Evolutionary conservation across 2,329 filamentous ascomycete species (phyloP).

Genomic region (Berkeleyomyces rouxiae): DNA sequence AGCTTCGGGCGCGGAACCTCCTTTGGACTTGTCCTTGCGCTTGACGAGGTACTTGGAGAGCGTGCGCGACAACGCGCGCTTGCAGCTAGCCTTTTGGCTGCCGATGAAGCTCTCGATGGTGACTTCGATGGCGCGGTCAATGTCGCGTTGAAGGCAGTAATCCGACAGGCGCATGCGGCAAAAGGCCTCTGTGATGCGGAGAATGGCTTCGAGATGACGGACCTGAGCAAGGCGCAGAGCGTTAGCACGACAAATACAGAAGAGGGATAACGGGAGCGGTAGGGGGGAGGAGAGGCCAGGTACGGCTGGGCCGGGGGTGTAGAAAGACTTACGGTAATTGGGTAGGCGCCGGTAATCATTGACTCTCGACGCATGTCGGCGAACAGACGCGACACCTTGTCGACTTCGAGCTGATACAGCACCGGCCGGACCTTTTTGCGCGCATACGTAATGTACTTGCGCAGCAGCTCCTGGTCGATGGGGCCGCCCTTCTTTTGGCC

Average conservation of each 20-base stretch:
- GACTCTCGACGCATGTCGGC: slow-evolving; percentile 92
- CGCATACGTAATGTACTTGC: slow-evolving; percentile 95
- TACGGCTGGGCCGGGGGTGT: background rate
- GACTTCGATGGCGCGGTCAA: slow-evolving; percentile 92
- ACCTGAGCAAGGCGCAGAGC: slow-evolving; percentile 38
- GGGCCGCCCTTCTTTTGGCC: slow-evolving; percentile 38
- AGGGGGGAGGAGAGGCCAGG: slow-evolving; percentile 12
- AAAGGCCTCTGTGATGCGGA: slow-evolving; percentile 86
- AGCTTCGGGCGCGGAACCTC: slow-evolving; percentile 2
- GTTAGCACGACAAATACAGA: background rate
- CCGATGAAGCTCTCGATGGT: slow-evolving; percentile 93
- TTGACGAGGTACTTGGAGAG: slow-evolving; percentile 81
- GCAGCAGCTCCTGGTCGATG: slow-evolving; percentile 75
- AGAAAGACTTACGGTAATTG: slow-evolving; percentile 65
- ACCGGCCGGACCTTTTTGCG: slow-evolving; percentile 79
- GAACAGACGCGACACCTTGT: slow-evolving; percentile 87
- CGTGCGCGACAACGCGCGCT: slow-evolving; percentile 82
- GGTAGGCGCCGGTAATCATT: slow-evolving; percentile 85
- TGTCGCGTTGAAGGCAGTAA: slow-evolving; percentile 77
- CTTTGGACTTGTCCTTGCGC: slow-evolving; percentile 23
- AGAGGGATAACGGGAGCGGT: slow-evolving; percentile 11
- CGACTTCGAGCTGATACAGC: slow-evolving; percentile 92
- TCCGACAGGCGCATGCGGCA: slow-evolving; percentile 97
- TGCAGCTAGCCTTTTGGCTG: slow-evolving; percentile 92
- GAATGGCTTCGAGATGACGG: slow-evolving; percentile 92